Percentiles rank a stretch among this genome's conserved stretches.
phyloP scores from a whole-genome alignment of 2,329 filamentous ascomycete species.

The Aspergillus felis region DNA sequence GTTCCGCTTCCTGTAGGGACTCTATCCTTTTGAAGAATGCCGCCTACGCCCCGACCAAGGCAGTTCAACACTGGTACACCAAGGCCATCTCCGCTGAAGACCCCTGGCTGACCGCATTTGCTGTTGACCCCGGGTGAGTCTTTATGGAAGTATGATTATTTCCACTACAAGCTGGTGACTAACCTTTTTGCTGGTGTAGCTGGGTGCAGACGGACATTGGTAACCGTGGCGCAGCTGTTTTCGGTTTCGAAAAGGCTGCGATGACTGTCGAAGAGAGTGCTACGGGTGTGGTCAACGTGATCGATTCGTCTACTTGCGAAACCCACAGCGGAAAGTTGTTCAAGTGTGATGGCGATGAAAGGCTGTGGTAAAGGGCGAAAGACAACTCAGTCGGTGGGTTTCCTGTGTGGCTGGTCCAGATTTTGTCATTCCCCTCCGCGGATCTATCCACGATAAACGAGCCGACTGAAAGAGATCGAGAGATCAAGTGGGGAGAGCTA shows the following conservation, averaged over 20 bases:
- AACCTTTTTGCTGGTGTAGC: not conserved
- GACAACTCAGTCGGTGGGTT: too few relatives aligned
- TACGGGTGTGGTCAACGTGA: constrained; percentile 14
- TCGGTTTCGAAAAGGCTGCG: constrained; percentile 15
- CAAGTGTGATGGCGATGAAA: constrained; percentile 14
- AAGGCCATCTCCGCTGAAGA: constrained; percentile 7
- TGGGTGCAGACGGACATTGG: constrained; percentile 23
- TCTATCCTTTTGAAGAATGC: constrained; percentile 7
- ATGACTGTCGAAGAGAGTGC: constrained; percentile 19
- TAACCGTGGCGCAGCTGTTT: constrained; percentile 10
- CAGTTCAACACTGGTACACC: constrained; percentile 14
- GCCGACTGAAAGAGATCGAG: too few relatives aligned
- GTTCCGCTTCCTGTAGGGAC: not conserved
- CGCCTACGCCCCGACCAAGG: constrained; percentile 14
- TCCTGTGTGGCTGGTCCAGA: too few relatives aligned
- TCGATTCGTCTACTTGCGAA: constrained; percentile 11
- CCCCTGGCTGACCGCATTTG: constrained; percentile 14
- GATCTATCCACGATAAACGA: too few relatives aligned
- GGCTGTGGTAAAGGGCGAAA: constrained; percentile 14
- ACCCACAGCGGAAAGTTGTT: constrained; percentile 18
- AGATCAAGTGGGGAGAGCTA: too few relatives aligned
- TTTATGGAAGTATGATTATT: not conserved
- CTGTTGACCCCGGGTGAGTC: constrained; percentile 15
- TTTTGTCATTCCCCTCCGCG: too few relatives aligned
- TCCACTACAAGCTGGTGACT: not conserved